Conservation (phyloP, 2,329 filamentous ascomycete species). For the Diaporthe destruens region DNA sequence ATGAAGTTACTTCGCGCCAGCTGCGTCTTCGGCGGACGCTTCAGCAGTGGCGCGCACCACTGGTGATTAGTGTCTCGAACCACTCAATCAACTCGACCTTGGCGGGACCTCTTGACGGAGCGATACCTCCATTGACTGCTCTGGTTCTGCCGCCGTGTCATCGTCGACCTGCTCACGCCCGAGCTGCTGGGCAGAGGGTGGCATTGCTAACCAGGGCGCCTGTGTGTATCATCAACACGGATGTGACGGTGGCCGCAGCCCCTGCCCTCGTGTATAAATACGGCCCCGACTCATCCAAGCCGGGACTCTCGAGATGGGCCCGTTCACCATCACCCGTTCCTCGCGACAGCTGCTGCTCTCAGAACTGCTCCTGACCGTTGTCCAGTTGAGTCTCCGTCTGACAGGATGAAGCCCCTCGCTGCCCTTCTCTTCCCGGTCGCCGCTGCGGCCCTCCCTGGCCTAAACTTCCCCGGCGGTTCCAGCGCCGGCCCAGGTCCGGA, state of each 20-base stretch:
- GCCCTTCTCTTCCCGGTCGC: constrained; percentile 53
- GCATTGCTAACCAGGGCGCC: constrained; percentile 23
- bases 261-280: constrained; percentile 39
- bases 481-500: constrained; percentile 53
- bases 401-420: constrained; percentile 54
- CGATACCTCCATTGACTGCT: constrained; percentile 35
- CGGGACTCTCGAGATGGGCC: background rate
- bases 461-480: constrained; percentile 44
- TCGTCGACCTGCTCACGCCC: constrained; percentile 21
- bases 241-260: constrained; percentile 39
- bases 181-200: constrained; percentile 35
- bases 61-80: constrained; percentile 15
- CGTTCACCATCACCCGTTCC: constrained; percentile 33
- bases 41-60: constrained; percentile 8
- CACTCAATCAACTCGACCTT: constrained; percentile 29
- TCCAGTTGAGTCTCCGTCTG: constrained; percentile 21
- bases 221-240: constrained; percentile 46
- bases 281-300: constrained; percentile 1
- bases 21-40: constrained; percentile 37
- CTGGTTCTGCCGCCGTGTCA: constrained; percentile 33
- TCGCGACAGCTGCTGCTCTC: constrained; percentile 40
- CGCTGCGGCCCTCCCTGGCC: constrained; percentile 50
- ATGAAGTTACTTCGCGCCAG: constrained; percentile 42
- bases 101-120: constrained; percentile 27
- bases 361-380: constrained; percentile 34